A percentile compares a stretch with the other conserved stretches of the same genome.
Evolutionary conservation across 2,329 filamentous ascomycete species (phyloP).

Genomic region (Nemania sp.): DNA sequence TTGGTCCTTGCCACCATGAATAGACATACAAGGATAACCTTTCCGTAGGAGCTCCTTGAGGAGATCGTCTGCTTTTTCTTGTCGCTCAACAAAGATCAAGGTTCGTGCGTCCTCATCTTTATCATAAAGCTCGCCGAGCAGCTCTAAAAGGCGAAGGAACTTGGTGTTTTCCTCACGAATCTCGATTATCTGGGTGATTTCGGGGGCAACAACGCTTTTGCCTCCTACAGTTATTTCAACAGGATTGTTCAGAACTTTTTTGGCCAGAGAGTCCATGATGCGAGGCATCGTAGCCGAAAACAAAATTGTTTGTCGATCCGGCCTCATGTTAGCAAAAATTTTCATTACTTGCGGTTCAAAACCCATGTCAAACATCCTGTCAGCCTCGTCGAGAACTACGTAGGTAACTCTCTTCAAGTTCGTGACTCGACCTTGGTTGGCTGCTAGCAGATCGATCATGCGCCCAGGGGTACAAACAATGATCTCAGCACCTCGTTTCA

Average conservation of each 20-base stretch:
- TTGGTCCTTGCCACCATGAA: conserved; percentile 94
- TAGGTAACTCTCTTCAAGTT: conserved; percentile 92
- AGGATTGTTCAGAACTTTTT: conserved; percentile 86
- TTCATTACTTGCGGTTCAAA: conserved; percentile 99
- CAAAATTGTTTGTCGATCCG: conserved; percentile 91
- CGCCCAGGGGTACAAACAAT: conserved; percentile 95
- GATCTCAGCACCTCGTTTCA: conserved; percentile 95
- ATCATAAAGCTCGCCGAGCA: conserved; percentile 88
- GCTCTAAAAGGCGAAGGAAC: conserved; percentile 83
- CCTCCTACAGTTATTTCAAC: conserved; percentile 95
- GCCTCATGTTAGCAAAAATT: conserved; percentile 90
- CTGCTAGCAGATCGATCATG: conserved; percentile 93
- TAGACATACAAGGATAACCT: conserved; percentile 91
- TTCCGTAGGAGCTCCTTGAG: conserved; percentile 83
- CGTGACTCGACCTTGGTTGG: conserved; percentile 93
- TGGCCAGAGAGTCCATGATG: conserved; percentile 89
- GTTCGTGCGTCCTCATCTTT: conserved; percentile 90
- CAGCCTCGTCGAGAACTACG: conserved; percentile 94
- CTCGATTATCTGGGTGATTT: conserved; percentile 94
- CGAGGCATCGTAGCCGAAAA: conserved; percentile 97
- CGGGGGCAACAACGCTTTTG: conserved; percentile 85
- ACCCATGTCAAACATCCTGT: conserved; percentile 99
- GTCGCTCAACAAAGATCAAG: conserved; percentile 90
- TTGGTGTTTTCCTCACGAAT: conserved; percentile 85
- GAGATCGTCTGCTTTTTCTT: conserved; percentile 87